These are phyloP conservation scores for Wickerhamomyces subpelliculosus DNA, from an alignment of 805 yeast species.

Conservation along the genomic window DNA sequence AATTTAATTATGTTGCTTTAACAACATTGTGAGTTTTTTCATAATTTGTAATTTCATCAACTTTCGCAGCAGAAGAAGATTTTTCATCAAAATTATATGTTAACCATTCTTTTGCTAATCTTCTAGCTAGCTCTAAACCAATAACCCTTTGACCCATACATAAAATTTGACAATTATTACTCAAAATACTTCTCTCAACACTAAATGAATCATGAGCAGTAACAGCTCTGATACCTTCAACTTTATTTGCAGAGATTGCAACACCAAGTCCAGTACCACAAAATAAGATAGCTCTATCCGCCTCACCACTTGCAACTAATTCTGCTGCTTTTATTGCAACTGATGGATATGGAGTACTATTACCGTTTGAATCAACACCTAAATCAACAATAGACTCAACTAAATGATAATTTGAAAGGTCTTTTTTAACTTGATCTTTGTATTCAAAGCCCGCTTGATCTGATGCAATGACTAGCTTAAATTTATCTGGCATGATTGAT, in stretches of 20 bases:
- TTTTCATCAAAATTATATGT: neutral
- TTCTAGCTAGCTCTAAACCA: neutral
- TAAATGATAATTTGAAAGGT: neutral
- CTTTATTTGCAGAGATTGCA: neutral
- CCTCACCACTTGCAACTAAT: neutral
- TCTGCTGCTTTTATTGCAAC: constrained; percentile 1
- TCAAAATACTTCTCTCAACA: neutral
- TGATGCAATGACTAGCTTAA: neutral
- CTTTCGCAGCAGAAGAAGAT: neutral
- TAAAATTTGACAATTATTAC: neutral
- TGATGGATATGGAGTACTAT: neutral
- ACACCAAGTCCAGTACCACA: neutral
- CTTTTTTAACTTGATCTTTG: neutral
- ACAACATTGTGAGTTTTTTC: neutral
- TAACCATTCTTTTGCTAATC: constrained; percentile 1
- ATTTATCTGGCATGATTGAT: neutral
- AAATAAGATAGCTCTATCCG: neutral
- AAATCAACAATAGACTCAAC: neutral
- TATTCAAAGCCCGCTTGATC: neutral
- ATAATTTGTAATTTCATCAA: constrained; percentile 1
- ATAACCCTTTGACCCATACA: constrained; percentile 1
- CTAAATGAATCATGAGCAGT: constrained; percentile 1
- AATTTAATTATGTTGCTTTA: too few relatives aligned
- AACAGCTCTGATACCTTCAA: neutral
- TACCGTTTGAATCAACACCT: neutral